phyloP scores from a whole-genome alignment of 371 early-diverging fungal genomes.

The Mortierella sp. region DNA sequence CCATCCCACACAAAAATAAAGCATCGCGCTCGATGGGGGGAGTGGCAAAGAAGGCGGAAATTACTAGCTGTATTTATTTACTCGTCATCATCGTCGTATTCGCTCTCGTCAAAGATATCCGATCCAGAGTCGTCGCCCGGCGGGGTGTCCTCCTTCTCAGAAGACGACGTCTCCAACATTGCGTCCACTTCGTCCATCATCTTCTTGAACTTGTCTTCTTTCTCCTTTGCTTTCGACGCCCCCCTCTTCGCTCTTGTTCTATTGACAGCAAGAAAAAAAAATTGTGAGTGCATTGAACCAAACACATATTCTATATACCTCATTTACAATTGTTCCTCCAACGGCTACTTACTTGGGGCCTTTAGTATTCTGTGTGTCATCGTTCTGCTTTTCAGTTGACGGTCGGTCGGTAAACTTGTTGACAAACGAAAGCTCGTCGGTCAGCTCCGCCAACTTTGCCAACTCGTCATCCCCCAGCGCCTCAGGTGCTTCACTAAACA shows the following conservation, averaged over 20 bases:
- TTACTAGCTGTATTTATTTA: background rate
- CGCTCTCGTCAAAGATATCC: constrained; percentile 1
- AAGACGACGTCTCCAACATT: constrained; percentile 13
- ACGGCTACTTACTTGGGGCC: background rate
- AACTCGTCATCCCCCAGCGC: constrained; percentile 46
- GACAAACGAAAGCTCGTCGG: constrained; percentile 40
- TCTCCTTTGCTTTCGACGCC: background rate
- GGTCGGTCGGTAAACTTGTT: constrained; percentile 23
- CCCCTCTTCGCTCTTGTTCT: background rate
- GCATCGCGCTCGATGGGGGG: too few species aligned
- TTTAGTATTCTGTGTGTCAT: background rate
- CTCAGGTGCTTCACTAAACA: constrained; percentile 55
- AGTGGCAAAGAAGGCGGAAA: background rate
- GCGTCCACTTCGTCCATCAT: constrained; percentile 24
- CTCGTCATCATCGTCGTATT: background rate
- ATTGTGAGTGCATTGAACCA: background rate
- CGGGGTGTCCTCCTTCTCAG: constrained; percentile 5
- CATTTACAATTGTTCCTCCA: background rate
- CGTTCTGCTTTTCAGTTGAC: background rate
- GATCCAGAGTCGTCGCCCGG: constrained; percentile 18
- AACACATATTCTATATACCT: background rate
- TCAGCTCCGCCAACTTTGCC: constrained; percentile 41
- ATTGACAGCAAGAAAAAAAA: background rate
- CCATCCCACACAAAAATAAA: too few species aligned
- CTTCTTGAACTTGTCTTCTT: constrained; percentile 15